Conservation (phyloP, 495 filamentous ascomycete genomes). For the Achaetomiella virescens region DNA sequence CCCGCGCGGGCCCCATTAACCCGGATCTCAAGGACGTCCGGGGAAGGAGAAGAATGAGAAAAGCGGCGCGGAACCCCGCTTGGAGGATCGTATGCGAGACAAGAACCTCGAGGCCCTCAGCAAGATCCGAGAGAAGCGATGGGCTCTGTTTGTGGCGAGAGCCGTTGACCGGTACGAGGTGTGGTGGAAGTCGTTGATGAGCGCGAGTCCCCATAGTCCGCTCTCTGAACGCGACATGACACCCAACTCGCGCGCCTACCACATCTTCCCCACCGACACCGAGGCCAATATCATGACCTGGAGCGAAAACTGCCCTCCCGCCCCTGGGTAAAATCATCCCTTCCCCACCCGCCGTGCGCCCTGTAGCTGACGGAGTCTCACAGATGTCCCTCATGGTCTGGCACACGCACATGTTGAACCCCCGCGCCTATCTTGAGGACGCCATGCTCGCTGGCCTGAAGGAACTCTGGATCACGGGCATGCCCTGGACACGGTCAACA, state of each 20-base stretch:
- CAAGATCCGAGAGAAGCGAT: slow-evolving; percentile 67
- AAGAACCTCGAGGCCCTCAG: slow-evolving; percentile 35
- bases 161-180: slow-evolving; percentile 66
- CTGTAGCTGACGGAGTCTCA: slow-evolving; percentile 1
- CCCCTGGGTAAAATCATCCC: slow-evolving; percentile 40
- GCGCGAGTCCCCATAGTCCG: slow-evolving; percentile 22
- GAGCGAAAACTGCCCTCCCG: slow-evolving; percentile 31
- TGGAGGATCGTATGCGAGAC: slow-evolving; percentile 19
- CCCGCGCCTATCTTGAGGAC: slow-evolving; percentile 71
- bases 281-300: slow-evolving; percentile 18
- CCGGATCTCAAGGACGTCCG: slow-evolving; percentile 4
- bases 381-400: slow-evolving; percentile 87
- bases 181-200: slow-evolving; percentile 53
- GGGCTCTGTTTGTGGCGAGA: slow-evolving; percentile 67
- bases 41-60: slow-evolving; percentile 20
- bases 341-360: too few species aligned
- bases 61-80: neutral
- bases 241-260: slow-evolving; percentile 17
- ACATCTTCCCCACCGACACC: slow-evolving; percentile 15
- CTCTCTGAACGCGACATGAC: slow-evolving; percentile 33
- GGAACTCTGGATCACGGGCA: slow-evolving; percentile 55
- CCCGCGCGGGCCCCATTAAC: slow-evolving; percentile 31
- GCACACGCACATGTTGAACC: slow-evolving; percentile 84
- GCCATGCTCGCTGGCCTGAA: slow-evolving; percentile 57
- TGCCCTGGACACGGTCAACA: slow-evolving; percentile 63